Percentiles rank a stretch among this genome's conserved stretches.
phyloP scores from a whole-genome alignment of 2,329 filamentous ascomycete genomes.

The Seiridium cupressi region DNA sequence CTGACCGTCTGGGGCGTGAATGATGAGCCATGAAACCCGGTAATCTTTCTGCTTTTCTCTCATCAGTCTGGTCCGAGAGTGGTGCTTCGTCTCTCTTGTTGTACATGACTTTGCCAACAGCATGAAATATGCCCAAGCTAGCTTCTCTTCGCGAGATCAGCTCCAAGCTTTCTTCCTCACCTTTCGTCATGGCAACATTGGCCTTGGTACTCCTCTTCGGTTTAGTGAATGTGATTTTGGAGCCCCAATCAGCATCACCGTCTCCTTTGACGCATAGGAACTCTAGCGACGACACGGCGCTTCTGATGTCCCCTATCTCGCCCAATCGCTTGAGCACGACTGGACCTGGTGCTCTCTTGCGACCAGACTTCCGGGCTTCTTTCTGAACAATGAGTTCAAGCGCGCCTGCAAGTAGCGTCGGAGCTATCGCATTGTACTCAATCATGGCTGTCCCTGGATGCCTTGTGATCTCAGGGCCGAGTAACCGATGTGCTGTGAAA shows the following conservation, averaged over 20 bases:
- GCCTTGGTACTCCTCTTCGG: slow-evolving; percentile 60
- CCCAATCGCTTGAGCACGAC: slow-evolving; percentile 75
- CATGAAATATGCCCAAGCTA: slow-evolving; percentile 91
- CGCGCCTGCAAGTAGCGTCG: slow-evolving; percentile 81
- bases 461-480: slow-evolving; percentile 81
- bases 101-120: slow-evolving; percentile 92
- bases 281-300: slow-evolving; percentile 86
- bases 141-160: slow-evolving; percentile 84
- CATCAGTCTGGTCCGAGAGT: slow-evolving; percentile 29
- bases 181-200: slow-evolving; percentile 62
- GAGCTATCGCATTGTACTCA: slow-evolving; percentile 90
- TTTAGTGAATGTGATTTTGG: slow-evolving; percentile 70
- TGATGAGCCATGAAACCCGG: slow-evolving; percentile 58
- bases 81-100: slow-evolving; percentile 75
- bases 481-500: slow-evolving; percentile 85
- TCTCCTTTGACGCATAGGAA: slow-evolving; percentile 87
- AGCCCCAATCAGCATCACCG: slow-evolving; percentile 70
- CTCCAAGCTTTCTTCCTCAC: slow-evolving; percentile 77
- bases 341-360: slow-evolving; percentile 73
- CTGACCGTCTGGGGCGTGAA: slow-evolving; percentile 59
- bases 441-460: slow-evolving; percentile 78
- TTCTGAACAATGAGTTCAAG: slow-evolving; percentile 80
- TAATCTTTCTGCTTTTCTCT: slow-evolving; percentile 50
- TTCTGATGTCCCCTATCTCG: slow-evolving; percentile 88
- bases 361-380: slow-evolving; percentile 75